Evolutionary conservation across 352 stramenopile genomes (phyloP).

Genomic region (Globisporangium uncinulatum): DNA sequence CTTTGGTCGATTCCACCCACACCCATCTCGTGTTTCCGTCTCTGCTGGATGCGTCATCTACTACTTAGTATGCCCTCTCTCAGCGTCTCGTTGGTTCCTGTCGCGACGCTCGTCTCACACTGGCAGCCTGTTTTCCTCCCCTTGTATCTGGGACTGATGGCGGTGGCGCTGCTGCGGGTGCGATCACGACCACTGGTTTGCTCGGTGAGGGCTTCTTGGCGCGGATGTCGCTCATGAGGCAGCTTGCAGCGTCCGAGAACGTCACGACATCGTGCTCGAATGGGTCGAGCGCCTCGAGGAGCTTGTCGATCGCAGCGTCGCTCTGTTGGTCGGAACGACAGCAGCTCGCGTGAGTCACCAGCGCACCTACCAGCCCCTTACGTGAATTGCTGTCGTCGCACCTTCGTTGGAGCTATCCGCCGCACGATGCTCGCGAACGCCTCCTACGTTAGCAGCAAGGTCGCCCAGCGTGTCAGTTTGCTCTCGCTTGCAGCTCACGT

Average conservation of each 20-base stretch:
- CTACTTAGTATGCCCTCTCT: background rate
- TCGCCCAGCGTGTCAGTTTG: background rate
- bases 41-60: no score
- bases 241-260: slow-evolving; percentile 55
- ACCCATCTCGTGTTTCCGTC: no score
- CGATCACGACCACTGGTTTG: slow-evolving; percentile 7
- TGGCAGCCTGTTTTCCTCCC: background rate
- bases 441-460: slow-evolving; percentile 12
- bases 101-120: background rate
- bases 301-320: slow-evolving; percentile 27
- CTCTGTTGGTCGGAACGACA: slow-evolving; percentile 14
- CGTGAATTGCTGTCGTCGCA: slow-evolving; percentile 5
- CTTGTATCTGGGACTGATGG: background rate
- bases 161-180: background rate
- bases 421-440: slow-evolving; percentile 29
- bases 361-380: background rate
- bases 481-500: no score
- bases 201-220: slow-evolving; percentile 13
- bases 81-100: background rate
- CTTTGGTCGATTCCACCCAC: no score
- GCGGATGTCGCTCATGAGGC: slow-evolving; percentile 31
- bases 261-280: slow-evolving; percentile 69
- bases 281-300: slow-evolving; percentile 56
- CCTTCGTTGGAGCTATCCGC: slow-evolving; percentile 33
- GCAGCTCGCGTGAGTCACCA: background rate